Conservation (phyloP, 148 eudicot genomes). For the Fallopia convolvulus region DNA sequence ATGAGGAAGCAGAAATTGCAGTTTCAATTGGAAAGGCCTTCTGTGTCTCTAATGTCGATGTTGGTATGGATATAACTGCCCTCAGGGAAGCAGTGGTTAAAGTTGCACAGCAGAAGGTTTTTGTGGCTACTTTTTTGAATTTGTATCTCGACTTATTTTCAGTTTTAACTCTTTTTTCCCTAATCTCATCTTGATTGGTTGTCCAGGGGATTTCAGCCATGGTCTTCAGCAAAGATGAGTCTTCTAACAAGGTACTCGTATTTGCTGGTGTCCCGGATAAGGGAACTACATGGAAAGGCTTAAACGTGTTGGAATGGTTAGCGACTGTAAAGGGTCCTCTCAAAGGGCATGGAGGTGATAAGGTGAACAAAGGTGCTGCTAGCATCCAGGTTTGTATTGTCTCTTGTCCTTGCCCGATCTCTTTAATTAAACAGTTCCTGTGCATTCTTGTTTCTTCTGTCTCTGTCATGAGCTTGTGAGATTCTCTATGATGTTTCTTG, state of each 20-base stretch:
- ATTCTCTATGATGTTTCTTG: too few species aligned
- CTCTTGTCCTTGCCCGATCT: neutral
- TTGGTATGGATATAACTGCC: conserved; percentile 73
- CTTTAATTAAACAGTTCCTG: neutral
- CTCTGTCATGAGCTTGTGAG: neutral
- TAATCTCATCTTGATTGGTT: conserved; percentile 13
- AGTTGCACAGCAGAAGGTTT: conserved; percentile 80
- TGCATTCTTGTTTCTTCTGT: neutral
- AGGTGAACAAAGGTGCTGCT: conserved; percentile 85
- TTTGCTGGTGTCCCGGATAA: conserved; percentile 88
- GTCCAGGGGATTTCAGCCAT: conserved; percentile 68
- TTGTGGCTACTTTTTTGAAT: neutral
- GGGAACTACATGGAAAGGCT: conserved; percentile 58
- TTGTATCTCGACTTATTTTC: neutral
- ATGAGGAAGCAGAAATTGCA: conserved; percentile 65
- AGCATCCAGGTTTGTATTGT: conserved; percentile 70
- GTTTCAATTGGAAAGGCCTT: conserved; percentile 62
- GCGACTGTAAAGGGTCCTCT: conserved; percentile 50
- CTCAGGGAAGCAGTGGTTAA: conserved; percentile 78
- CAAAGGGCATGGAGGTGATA: conserved; percentile 62
- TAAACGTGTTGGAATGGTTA: conserved; percentile 79
- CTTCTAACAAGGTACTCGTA: conserved; percentile 68
- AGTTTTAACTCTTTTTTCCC: neutral
- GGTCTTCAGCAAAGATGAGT: conserved; percentile 76
- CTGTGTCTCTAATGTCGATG: conserved; percentile 61